Percentiles rank a stretch among this genome's conserved stretches.
phyloP scores from a whole-genome alignment of 1,284 basidiomycete species.

The Pyrrhoderma noxium region DNA sequence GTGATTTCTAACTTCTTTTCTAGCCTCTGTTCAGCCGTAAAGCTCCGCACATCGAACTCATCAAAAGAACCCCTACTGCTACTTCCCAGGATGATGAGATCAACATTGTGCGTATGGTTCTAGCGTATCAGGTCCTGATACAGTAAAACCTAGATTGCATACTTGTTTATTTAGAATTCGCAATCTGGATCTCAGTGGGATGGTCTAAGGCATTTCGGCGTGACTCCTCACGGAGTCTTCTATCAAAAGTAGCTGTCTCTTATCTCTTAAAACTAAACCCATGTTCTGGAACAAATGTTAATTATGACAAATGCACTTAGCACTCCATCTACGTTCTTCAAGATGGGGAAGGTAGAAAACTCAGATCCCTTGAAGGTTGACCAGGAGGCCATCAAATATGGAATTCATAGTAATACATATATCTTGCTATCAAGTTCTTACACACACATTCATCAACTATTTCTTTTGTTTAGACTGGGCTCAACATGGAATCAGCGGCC shows the following conservation, averaged over 20 bases:
- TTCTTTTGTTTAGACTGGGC: slow-evolving; percentile 50
- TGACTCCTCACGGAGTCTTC: slow-evolving; percentile 47
- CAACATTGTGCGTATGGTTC: slow-evolving; percentile 43
- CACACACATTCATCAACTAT: background rate
- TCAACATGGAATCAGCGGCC: slow-evolving; percentile 64
- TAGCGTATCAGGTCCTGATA: background rate
- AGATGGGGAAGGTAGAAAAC: slow-evolving; percentile 38
- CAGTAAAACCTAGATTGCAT: no score
- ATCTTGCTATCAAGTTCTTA: background rate
- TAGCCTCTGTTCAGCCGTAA: slow-evolving; percentile 54
- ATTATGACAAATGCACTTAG: slow-evolving; percentile 26
- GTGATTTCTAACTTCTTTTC: background rate
- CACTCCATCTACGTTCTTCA: slow-evolving; percentile 38
- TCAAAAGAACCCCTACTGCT: slow-evolving; percentile 23
- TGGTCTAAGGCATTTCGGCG: slow-evolving; percentile 55
- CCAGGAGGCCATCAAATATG: slow-evolving; percentile 42
- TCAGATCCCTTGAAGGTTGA: slow-evolving; percentile 46
- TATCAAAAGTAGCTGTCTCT: slow-evolving; percentile 50
- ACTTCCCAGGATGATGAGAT: slow-evolving; percentile 54
- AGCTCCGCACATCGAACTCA: slow-evolving; percentile 41
- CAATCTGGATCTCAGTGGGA: slow-evolving; percentile 76
- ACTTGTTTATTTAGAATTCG: slow-evolving; percentile 43
- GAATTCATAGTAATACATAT: slow-evolving; percentile 55
- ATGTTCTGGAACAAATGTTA: background rate
- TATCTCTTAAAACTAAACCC: background rate